Evolutionary conservation across 768 basidiomycete species (phyloP), one percentile per base, ranked within the genome.

Genomic region (Mycena polygramma): DNA sequence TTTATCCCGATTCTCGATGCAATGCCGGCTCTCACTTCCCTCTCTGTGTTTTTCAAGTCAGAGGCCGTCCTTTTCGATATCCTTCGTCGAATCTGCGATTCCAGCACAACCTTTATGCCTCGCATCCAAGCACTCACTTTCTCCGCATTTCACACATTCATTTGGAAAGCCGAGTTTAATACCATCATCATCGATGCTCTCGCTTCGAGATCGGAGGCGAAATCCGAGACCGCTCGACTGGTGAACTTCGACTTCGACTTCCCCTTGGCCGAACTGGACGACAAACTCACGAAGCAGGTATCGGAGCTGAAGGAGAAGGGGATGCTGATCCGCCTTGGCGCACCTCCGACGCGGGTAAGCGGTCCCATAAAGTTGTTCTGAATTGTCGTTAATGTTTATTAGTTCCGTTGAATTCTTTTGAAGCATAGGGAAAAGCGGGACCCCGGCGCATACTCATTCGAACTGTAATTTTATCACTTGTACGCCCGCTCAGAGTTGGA

Each of bases 11-110:
- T 62, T 26, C 49, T 62, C 37, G 22, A 8, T 24, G 61, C 51
- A 9, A 52, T 63, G 49, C 49, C 61, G 17, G 5, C 37, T 41
- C 20, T 57, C 14, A 57, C 55, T n/a, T 57, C 55, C 55, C 55
- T 57, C n/a, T 30, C 41, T 15, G 10, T 41, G 11, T 19, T 35
- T 7, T 6, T 54, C 15, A 46, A 46, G 4, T 15, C 13, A 14
- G 35, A 2, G 19, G 3, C 5, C 14, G n/a, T 17, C 52, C 10
- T 57, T 26, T 57, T 58, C 48, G 45, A 20, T 20, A 51, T 58
- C 7, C 55, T 66, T 7, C 22, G 10, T 30, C 57, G 35, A 14
- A 55, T 66, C 37, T 17, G n/a, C 46, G 19, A 49, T 10, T 36
- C 55, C 8, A 3, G 15, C 19, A 19, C 10, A 2, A 4, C 64